Conservation (phyloP, 805 yeast genomes). For the Nadsonia fulvescens region DNA sequence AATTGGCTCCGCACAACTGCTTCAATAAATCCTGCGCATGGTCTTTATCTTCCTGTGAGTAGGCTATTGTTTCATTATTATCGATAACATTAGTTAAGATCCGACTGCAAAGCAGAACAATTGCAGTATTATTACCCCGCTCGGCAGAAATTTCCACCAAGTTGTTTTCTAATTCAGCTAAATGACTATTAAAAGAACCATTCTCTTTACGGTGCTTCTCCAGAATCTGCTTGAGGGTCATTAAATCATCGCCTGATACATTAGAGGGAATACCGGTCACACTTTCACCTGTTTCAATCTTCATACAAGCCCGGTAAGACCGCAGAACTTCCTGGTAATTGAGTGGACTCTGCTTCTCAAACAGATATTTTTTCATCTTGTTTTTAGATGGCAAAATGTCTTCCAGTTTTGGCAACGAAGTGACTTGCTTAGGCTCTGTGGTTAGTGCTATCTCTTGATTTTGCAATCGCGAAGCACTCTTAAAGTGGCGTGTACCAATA, state of each 20-base stretch:
- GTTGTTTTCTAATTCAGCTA: slow-evolving; percentile 48
- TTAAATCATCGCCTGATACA: slow-evolving; percentile 37
- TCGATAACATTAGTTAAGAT: slow-evolving; percentile 7
- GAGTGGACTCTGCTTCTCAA: slow-evolving; percentile 12
- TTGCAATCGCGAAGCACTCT: too few species aligned
- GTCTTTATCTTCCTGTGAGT: slow-evolving; percentile 33
- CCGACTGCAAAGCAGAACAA: slow-evolving; percentile 46
- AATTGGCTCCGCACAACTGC: slow-evolving; percentile 37
- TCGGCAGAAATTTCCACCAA: slow-evolving; percentile 75
- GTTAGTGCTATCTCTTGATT: too few species aligned
- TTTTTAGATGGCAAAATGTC: slow-evolving; percentile 7
- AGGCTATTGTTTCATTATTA: slow-evolving; percentile 6
- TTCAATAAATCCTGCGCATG: slow-evolving; percentile 47
- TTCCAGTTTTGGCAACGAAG: slow-evolving; percentile 4
- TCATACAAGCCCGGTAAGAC: slow-evolving; percentile 10
- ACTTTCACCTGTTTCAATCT: slow-evolving; percentile 6
- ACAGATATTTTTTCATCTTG: slow-evolving; percentile 12
- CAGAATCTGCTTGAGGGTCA: slow-evolving; percentile 50
- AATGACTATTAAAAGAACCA: slow-evolving; percentile 35
- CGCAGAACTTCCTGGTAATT: slow-evolving; percentile 9
- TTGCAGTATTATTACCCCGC: slow-evolving; percentile 65
- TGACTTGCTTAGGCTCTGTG: too few species aligned
- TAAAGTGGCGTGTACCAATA: too few species aligned
- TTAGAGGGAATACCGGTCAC: slow-evolving; percentile 24
- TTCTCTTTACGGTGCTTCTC: slow-evolving; percentile 43